These are phyloP conservation scores for Lathyrus oleraceus DNA, from an alignment of 306 rosid species.

Conservation along the genomic window DNA sequence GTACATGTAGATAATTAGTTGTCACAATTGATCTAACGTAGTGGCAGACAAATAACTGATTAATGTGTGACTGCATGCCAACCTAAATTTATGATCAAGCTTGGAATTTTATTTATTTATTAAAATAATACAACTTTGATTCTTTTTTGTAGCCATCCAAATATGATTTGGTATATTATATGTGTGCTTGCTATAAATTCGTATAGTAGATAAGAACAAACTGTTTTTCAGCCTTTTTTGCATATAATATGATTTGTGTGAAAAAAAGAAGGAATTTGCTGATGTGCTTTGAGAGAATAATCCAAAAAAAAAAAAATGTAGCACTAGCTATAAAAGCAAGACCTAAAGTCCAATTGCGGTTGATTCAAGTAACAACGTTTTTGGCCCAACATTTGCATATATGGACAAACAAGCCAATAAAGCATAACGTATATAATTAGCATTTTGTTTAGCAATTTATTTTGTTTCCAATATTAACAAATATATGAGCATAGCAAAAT, in stretches of 20 bases:
- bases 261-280: background rate
- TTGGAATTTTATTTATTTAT: background rate
- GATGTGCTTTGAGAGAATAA: background rate
- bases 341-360: constrained; percentile 17
- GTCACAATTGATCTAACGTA: constrained; percentile 2
- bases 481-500: no score
- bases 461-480: no score
- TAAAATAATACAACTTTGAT: background rate
- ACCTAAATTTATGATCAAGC: constrained; percentile 25
- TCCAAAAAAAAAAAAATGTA: background rate
- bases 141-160: constrained; percentile 8
- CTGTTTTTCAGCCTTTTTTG: background rate
- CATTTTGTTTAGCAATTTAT: background rate
- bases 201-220: constrained; percentile 22
- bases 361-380: background rate
- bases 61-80: constrained; percentile 15
- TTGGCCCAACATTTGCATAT: constrained; percentile 1
- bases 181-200: constrained; percentile 1
- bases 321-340: background rate
- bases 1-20: constrained; percentile 11
- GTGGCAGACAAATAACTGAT: constrained; percentile 39
- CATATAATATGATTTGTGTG: background rate
- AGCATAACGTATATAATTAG: background rate
- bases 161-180: background rate
- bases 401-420: constrained; percentile 13